A percentile compares a stretch with the other conserved stretches of the same genome.
These are phyloP conservation scores for Begonia peltatifolia DNA, from an alignment of 306 rosid genomes.

Conservation along the genomic window DNA sequence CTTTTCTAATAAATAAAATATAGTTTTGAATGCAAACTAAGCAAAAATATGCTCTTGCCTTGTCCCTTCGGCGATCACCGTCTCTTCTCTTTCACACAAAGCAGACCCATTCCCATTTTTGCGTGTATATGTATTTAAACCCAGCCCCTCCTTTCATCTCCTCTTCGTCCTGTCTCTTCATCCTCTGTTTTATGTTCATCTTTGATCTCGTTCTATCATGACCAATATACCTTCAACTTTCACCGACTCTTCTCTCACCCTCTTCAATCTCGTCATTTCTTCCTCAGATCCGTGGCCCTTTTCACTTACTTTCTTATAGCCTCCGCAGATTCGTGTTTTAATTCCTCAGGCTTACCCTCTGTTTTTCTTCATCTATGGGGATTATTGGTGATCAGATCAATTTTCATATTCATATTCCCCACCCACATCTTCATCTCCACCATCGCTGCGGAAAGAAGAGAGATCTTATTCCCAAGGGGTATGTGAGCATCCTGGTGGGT, in stretches of 20 bases:
- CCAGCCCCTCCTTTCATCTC: not conserved
- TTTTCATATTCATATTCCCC: constrained; percentile 48
- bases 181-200: not conserved
- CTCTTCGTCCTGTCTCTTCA: not conserved
- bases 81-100: too few relatives aligned
- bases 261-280: constrained; percentile 73
- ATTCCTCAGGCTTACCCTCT: not conserved
- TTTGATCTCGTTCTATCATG: constrained; percentile 28
- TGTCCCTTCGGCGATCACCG: too few relatives aligned
- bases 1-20: too few relatives aligned
- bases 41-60: too few relatives aligned
- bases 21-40: too few relatives aligned
- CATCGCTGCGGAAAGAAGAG: constrained; percentile 26
- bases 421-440: constrained; percentile 11
- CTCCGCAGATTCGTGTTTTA: not conserved
- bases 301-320: constrained; percentile 43
- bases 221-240: constrained; percentile 83
- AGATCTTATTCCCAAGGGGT: constrained; percentile 66
- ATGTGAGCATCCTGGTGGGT: constrained; percentile 58
- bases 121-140: not conserved
- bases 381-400: constrained; percentile 11
- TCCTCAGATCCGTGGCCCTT: constrained; percentile 94
- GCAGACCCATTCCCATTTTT: too few relatives aligned
- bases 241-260: constrained; percentile 54
- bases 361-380: constrained; percentile 20